Conservation (phyloP, 371 early-diverging fungal genomes). For the Mortierella polycephala region DNA sequence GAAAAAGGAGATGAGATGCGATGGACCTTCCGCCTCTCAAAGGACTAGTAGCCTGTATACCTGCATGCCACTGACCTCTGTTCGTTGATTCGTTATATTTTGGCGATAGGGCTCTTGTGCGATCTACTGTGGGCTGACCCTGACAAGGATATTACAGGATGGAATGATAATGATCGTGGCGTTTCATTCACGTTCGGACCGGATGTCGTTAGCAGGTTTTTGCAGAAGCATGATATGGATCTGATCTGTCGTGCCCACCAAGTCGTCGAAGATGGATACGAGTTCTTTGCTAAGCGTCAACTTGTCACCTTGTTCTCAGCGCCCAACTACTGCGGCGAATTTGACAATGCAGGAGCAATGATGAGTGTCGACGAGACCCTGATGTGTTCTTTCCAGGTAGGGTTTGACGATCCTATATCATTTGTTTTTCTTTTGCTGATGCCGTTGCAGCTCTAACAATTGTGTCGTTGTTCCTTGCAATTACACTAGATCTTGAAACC, state of each 20-base stretch:
- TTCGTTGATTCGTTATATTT: not conserved
- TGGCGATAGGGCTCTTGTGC: constrained; percentile 68
- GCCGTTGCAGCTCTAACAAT: no score
- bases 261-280: constrained; percentile 96
- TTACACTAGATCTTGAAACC: constrained; percentile 40
- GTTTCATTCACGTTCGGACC: constrained; percentile 92
- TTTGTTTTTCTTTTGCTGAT: not conserved
- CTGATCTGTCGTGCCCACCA: constrained; percentile 96
- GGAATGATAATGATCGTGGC: constrained; percentile 94
- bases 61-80: not conserved
- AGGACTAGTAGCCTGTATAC: not conserved
- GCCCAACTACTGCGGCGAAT: constrained; percentile 96
- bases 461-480: not conserved
- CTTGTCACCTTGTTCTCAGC: constrained; percentile 95
- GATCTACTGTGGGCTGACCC: constrained; percentile 99
- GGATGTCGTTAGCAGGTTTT: constrained; percentile 86
- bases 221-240: constrained; percentile 92
- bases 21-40: constrained; percentile 1
- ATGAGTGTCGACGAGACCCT: constrained; percentile 97
- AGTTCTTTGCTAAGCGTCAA: constrained; percentile 93
- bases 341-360: constrained; percentile 97
- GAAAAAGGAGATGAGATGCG: constrained; percentile 10
- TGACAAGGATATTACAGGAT: constrained; percentile 79
- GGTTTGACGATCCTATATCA: not conserved
- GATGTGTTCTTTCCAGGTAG: constrained; percentile 85